phyloP scores from a whole-genome alignment of 371 early-diverging fungal genomes.

The Mucor velutinosus region DNA sequence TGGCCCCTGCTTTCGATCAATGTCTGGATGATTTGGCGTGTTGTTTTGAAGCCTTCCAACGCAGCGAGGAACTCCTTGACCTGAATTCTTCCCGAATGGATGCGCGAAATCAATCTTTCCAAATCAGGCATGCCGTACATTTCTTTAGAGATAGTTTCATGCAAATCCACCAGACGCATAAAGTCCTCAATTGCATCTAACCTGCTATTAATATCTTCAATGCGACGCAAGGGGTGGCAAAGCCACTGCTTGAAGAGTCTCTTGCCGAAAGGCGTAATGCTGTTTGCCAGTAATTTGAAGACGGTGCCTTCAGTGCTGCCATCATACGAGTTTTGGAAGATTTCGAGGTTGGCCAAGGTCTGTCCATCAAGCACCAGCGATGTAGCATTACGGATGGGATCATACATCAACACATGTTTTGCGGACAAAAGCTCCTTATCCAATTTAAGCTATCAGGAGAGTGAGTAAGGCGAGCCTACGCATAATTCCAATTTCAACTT shows the following conservation, averaged over 20 bases:
- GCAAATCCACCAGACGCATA: conserved; percentile 51
- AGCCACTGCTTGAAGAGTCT: conserved; percentile 89
- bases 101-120: conserved; percentile 89
- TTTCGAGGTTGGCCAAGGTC: conserved; percentile 91
- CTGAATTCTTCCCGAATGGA: conserved; percentile 83
- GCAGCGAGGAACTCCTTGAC: conserved; percentile 76
- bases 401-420: conserved; percentile 78
- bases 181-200: conserved; percentile 89
- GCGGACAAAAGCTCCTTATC: conserved; percentile 86
- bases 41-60: conserved; percentile 61
- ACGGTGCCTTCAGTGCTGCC: conserved; percentile 83
- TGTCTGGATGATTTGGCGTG: conserved; percentile 40
- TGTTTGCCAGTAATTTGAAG: conserved; percentile 84
- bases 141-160: conserved; percentile 43
- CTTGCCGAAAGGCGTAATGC: conserved; percentile 89
- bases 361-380: conserved; percentile 93
- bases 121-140: conserved; percentile 81
- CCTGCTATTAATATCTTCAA: conserved; percentile 81
- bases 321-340: conserved; percentile 87
- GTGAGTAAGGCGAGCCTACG: conserved; percentile 67
- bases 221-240: conserved; percentile 87
- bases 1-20: conserved; percentile 35
- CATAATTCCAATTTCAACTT: conserved; percentile 82
- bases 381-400: conserved; percentile 68
- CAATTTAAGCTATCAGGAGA: conserved; percentile 67